A percentile compares a stretch with the other conserved stretches of the same genome.
phyloP scores from a whole-genome alignment of 257 asterid species.

The Verbascum thapsus region DNA sequence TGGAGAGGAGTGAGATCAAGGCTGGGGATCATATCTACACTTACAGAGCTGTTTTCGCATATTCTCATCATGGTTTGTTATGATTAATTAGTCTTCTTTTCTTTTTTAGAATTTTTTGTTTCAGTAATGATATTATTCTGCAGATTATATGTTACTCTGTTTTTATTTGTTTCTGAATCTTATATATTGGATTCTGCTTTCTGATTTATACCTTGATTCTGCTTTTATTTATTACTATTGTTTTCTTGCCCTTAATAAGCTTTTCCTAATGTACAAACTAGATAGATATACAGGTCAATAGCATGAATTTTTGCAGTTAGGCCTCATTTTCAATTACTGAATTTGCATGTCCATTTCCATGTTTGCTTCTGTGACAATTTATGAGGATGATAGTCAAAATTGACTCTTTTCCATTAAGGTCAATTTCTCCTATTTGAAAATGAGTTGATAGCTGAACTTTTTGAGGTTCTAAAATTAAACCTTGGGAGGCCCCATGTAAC shows the following conservation, averaged over 20 bases:
- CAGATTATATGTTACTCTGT: slow-evolving; percentile 18
- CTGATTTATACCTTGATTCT: slow-evolving; percentile 13
- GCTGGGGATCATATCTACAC: slow-evolving; percentile 84
- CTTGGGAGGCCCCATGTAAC: slow-evolving; percentile 1
- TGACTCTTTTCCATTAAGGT: slow-evolving; percentile 4
- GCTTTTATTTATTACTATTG: background rate
- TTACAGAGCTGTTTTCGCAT: slow-evolving; percentile 76
- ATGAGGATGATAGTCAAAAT: background rate
- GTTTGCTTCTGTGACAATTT: background rate
- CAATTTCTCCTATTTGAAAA: background rate
- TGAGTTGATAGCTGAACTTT: background rate
- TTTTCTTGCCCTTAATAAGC: background rate
- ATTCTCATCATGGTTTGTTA: slow-evolving; percentile 73
- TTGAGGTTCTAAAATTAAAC: background rate
- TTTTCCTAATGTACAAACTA: background rate
- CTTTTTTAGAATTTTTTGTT: background rate
- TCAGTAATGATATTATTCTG: background rate
- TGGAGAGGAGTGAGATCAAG: slow-evolving; percentile 58
- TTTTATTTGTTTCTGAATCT: background rate
- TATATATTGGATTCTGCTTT: slow-evolving; percentile 10
- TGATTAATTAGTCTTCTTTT: background rate
- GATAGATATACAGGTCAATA: background rate
- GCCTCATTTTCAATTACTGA: slow-evolving; percentile 6
- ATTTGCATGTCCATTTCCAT: background rate
- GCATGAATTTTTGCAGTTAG: background rate